These are phyloP conservation scores for Colletotrichum falcatum DNA, from an alignment of 2,329 filamentous ascomycete genomes.

Conservation along the genomic window DNA sequence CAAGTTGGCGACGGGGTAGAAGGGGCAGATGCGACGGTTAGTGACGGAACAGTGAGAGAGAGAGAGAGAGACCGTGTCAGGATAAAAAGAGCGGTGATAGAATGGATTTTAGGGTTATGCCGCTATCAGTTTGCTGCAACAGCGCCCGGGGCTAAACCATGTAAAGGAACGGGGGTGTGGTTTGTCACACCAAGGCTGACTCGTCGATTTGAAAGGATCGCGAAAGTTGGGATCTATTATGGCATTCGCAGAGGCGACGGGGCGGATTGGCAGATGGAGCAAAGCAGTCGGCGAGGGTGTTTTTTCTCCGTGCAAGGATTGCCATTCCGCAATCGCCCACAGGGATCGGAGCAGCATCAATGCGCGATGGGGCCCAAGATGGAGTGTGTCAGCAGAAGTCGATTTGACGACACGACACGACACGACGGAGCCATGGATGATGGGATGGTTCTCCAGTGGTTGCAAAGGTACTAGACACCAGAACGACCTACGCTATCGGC, in stretches of 20 bases:
- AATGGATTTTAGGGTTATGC: conserved; percentile 9
- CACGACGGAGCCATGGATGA: not conserved
- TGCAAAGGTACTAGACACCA: too few relatives aligned
- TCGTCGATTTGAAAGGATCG: conserved; percentile 25
- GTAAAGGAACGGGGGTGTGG: not conserved
- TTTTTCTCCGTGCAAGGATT: conserved; percentile 9
- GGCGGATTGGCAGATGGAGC: not conserved
- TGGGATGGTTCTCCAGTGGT: too few relatives aligned
- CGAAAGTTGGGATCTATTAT: conserved; percentile 10
- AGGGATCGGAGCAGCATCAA: conserved; percentile 34
- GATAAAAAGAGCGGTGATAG: conserved; percentile 33
- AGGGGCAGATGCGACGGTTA: conserved; percentile 6
- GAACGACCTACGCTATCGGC: conserved; percentile 9
- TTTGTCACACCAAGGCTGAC: conserved; percentile 37
- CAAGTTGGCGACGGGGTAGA: conserved; percentile 11
- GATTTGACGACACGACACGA: conserved; percentile 23
- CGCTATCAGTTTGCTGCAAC: conserved; percentile 24
- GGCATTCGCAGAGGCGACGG: conserved; percentile 21
- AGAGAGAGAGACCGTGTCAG: not conserved
- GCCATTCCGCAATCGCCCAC: conserved; percentile 17
- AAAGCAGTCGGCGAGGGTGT: conserved; percentile 17
- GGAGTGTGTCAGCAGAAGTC: conserved; percentile 38
- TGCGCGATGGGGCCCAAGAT: conserved; percentile 26
- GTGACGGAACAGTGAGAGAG: not conserved
- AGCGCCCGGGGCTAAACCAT: conserved; percentile 30